Conservation (phyloP, 1,284 basidiomycete species). For the Earliella scabrosa region DNA sequence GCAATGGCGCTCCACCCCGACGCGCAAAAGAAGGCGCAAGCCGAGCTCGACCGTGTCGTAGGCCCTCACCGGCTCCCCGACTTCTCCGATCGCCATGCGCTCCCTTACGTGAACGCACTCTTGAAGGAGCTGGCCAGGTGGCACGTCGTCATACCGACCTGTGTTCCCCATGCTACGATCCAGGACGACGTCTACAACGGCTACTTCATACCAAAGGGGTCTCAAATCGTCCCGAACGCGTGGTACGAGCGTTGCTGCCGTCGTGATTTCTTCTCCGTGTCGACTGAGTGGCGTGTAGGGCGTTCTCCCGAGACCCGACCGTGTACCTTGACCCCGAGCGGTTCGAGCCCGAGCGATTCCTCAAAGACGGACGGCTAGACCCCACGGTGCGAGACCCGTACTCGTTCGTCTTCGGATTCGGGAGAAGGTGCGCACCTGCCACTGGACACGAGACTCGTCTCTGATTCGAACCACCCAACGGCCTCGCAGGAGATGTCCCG, state of each 20-base stretch:
- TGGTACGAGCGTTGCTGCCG: neutral
- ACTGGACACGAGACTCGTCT: no score
- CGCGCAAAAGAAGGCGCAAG: constrained; percentile 33
- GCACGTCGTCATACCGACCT: constrained; percentile 23
- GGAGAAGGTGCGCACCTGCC: constrained; percentile 13
- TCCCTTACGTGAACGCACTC: constrained; percentile 37
- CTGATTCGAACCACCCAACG: no score
- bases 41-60: constrained; percentile 36
- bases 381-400: constrained; percentile 1
- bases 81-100: constrained; percentile 29
- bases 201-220: constrained; percentile 9
- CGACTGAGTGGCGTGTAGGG: constrained; percentile 5
- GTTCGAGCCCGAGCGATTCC: constrained; percentile 26
- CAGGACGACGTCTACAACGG: constrained; percentile 15
- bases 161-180: constrained; percentile 1
- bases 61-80: constrained; percentile 33
- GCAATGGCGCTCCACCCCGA: constrained; percentile 35
- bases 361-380: constrained; percentile 14
- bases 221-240: constrained; percentile 5
- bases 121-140: constrained; percentile 39
- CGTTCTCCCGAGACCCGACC: constrained; percentile 14
- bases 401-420: constrained; percentile 12
- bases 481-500: constrained; percentile 22
- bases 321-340: constrained; percentile 21
- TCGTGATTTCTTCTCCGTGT: neutral